Base-by-base conservation (phyloP, 2,329 filamentous ascomycete genomes). In the Alternaria sp. region DNA sequence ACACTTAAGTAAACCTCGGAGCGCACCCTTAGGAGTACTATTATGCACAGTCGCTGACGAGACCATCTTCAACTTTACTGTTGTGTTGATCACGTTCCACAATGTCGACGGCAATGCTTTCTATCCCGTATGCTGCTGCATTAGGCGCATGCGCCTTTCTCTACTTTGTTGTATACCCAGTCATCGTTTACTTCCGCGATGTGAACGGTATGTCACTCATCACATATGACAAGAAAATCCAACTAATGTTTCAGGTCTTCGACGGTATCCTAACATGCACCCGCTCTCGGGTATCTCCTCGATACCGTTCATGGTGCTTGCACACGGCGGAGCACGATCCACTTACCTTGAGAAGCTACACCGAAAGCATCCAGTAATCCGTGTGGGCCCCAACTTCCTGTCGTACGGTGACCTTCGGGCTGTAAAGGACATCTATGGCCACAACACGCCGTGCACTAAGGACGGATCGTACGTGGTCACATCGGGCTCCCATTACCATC, bases 341-440 rank as follows among this genome's bases (percentile, higher is more conserved):
- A 72, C 71, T 11, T 72, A 78, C 24, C 73, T 84, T 10, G 58
- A 70, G 2, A 74, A 81, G 58, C 67, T 82, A 41, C 83, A 85
- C 70, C 80, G 81, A 56, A 80, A 78, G 46, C 64, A 81, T 34
- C 81, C 81, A 0, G 77, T 85, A 29, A 71, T 76, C 33, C 71
- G 73, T 11, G 70, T 61, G 26, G 70, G 72, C 6, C 72, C 73
- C 8, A 75, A 73, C 51, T 62, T 69, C 6, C 64, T 76, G 8
- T 74, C 71, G 3, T 76, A 73, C 39, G 72, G 72, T 5, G 70
- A 73, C 29, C 33, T 69, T 9, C 70, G 71, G 28, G 72, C 72
- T 9, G 82, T 82, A 64, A 83, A 83, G 42, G 80, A 83, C 36
- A 83, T 83, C 48, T 83, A 83, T 57, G 81, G 81, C 24, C 82